Base-by-base conservation (phyloP, 306 rosid genomes). In the Betula pendula region DNA sequence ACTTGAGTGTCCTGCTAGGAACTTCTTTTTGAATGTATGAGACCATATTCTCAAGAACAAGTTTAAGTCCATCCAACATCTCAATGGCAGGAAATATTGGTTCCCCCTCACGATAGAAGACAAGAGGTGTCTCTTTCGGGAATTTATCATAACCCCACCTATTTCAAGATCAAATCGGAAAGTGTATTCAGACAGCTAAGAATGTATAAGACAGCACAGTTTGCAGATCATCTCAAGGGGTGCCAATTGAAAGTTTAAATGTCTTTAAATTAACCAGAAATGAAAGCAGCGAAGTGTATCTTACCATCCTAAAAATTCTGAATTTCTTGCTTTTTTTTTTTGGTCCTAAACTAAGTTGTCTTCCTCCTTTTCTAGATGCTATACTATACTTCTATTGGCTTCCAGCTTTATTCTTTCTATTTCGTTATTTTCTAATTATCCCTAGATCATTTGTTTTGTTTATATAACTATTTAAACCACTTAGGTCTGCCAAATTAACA, bases 131-230 rank as follows among this genome's bases (percentile, higher is more conserved):
- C 87, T 86, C 96, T 77, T 89, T 88, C 1, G 97, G 97, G 80
- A 90, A 94, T 79, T 91, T 91, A 82, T 94, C 94, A 38, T 60
- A 56, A 74, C 84, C 88, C 98, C 98, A 92, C 98, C 98, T 94
- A 76, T 77, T 45, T 71, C 65, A 87, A 86, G 75, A 73, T 49
- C 71, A 75, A 66, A 78, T 62, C 51, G 63, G 56, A 25, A 17
- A 71, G 71, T 19, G 55, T 38, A 65, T n/a, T 65, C 8, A 65
- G 27, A 35, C 16, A 65, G 68, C 68, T 33, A 3, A 15, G 43
- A 62, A 33, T 31, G 42, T 62, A 6, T 62, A 22, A 2, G 22
- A 62, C 7, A 33, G 20, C 68, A 65, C 43, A 65, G 11, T 65
- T 22, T 24, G 11, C 35, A 25, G 55, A 76, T 60, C 33, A 72